Base-by-base conservation (phyloP, 257 asterid species). In the Eucommia ulmoides region DNA sequence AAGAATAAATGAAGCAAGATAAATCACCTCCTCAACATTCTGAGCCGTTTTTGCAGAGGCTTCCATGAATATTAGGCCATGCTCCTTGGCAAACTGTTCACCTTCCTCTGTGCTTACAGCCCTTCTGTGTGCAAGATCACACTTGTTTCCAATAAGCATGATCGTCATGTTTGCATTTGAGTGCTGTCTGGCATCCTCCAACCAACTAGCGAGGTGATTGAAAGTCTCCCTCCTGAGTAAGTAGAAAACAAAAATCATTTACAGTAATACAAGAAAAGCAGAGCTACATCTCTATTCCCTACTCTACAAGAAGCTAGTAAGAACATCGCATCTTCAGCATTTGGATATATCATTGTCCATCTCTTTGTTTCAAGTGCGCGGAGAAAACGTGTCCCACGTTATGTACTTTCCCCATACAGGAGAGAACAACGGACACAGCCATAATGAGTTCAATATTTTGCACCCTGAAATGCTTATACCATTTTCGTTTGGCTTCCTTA, bases 41-140 rank as follows among this genome's bases (percentile, higher is more conserved):
- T 70, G 85, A 69, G 88, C 74, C 49, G 96, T 82, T 74, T 86
- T 80, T 41, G 96, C 94, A 56, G 94, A 82, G 57, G 84, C 81
- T 64, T 86, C 94, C 92, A 86, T 79, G 73, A 82, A 86, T 53
- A 82, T 63, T 57, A 86, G 68, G 15, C 96, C 94, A 66, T 86
- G 57, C 57, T 77, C 83, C 65, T 60, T 78, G 29, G 93, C 95
- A 65, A 84, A 84, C 58, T 78, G 95, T 54, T 74, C 80, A 0
- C 95, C 95, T 69, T 84, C 95, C 73, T 81, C 95, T 0, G 76
- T 76, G 72, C 88, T 84, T 29, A 84, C 93, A 3, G 88, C 94
- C 63, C 93, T 74, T 66, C 88, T 78, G 64, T 84, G 93, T 18
- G 93, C 70, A 49, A 84, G 63, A 69, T 84, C 95, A 51, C 80